Conservation (phyloP, 2,329 filamentous ascomycete species). For the Bipolaris sorokiniana region DNA sequence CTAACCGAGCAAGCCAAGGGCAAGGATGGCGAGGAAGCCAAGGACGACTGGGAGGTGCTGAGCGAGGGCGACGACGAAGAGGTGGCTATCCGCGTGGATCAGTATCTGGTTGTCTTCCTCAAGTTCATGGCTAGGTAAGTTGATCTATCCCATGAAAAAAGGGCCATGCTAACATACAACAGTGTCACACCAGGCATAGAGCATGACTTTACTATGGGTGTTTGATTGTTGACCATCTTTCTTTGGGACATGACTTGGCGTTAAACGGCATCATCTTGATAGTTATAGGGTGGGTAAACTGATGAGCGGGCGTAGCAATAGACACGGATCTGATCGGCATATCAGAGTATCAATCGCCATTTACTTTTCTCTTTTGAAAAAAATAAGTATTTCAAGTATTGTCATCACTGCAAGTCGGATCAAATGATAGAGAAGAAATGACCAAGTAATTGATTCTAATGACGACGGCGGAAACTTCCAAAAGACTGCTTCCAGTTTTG, state of each 20-base stretch:
- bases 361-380: background rate
- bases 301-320: constrained; percentile 9
- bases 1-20: constrained; percentile 59
- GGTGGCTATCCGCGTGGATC: constrained; percentile 83
- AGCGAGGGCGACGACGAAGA: constrained; percentile 70
- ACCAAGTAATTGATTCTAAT: background rate
- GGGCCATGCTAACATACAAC: constrained; percentile 67
- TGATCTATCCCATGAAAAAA: constrained; percentile 25
- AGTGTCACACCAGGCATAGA: constrained; percentile 95
- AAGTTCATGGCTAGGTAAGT: constrained; percentile 68
- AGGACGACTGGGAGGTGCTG: constrained; percentile 67
- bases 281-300: constrained; percentile 5
- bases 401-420: no score
- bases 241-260: constrained; percentile 6
- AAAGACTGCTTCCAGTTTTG: constrained; percentile 38
- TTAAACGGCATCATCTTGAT: constrained; percentile 8
- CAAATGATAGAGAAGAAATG: background rate
- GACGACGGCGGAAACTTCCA: constrained; percentile 22
- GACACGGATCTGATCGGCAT: background rate
- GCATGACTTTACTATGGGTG: constrained; percentile 96
- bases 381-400: background rate
- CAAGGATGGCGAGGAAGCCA: constrained; percentile 50
- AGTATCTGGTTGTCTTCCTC: constrained; percentile 85
- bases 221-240: constrained; percentile 57
- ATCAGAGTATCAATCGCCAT: constrained; percentile 4